Evolutionary conservation across 768 basidiomycete species (phyloP), one percentile per base, ranked within the genome.

Genomic region (Trametes gibbosa): DNA sequence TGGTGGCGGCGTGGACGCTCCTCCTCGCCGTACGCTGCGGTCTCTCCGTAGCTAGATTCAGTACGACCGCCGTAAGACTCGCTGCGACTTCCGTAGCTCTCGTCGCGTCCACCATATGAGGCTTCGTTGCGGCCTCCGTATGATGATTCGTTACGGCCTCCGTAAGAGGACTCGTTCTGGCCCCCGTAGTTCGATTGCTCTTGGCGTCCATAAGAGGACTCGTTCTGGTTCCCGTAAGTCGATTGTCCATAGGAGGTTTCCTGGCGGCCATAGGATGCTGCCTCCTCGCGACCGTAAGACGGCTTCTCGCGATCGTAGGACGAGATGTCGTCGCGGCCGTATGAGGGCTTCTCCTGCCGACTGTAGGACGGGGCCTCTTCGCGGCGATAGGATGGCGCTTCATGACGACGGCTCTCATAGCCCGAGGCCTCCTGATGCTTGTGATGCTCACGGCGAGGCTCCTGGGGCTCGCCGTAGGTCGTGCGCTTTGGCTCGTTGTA

Each of bases 51-150:
- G 41, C 51, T 49, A 14, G 14, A 70, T 32, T 70, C 69, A 47
- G 68, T 69, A 3, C 17, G n/a, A 1, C 72, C 73, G n/a, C 73
- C 75, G 50, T 76, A 77, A 17, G 47, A 73, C 65, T 57, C 21
- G 24, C 53, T 52, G 5, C 45, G 41, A 32, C 53, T 35, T 3
- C 56, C 63, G 42, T 58, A 61, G 27, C 35, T 23, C 9, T 61
- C 56, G 37, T 54, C 39, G 29, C 63, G 45, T 46, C 56, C 21
- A 21, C 72, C 75, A 50, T 76, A 77, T n/a, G 53, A 76, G 75
- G 47, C 73, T 65, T 63, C 80, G 77, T n/a, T 70, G 67, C 43
- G 76, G 21, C 21, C 21, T 4, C 58, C 50, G 35, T 59, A 53
- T 17, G 58, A 19, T 14, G 45, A 37, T n/a, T 57, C 21, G 19